phyloP scores from a whole-genome alignment of 495 filamentous ascomycete species.

The Aspergillus homomorphus region DNA sequence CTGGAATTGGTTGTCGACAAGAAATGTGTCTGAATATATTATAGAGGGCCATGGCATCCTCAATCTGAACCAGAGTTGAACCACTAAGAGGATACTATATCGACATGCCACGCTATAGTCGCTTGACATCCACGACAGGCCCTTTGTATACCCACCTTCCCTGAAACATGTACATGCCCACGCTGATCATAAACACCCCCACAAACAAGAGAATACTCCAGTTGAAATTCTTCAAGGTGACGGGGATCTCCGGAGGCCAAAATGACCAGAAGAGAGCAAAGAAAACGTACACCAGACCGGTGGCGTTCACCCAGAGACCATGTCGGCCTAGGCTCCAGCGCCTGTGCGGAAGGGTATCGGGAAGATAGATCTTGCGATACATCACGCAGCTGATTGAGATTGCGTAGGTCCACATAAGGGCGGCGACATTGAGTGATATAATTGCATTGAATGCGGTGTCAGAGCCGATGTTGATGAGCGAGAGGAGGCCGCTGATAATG shows the following conservation, averaged over 20 bases:
- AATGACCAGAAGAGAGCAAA: constrained; percentile 5
- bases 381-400: constrained; percentile 5
- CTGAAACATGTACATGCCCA: constrained; percentile 32
- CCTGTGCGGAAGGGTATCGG: background rate
- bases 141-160: constrained; percentile 27
- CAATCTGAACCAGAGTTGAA: too few species aligned
- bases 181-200: constrained; percentile 33
- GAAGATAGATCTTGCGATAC: constrained; percentile 6
- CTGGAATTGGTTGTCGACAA: too few species aligned
- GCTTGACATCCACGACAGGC: constrained; percentile 18
- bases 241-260: constrained; percentile 36
- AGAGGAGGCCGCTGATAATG: constrained; percentile 18
- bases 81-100: too few species aligned
- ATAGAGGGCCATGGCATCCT: too few species aligned
- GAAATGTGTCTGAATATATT: too few species aligned
- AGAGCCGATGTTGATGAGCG: constrained; percentile 44
- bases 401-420: constrained; percentile 1
- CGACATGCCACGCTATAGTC: background rate
- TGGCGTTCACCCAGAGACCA: constrained; percentile 1
- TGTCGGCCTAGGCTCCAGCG: constrained; percentile 2
- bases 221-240: constrained; percentile 44
- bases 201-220: constrained; percentile 48
- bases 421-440: constrained; percentile 34
- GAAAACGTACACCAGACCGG: background rate
- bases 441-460: constrained; percentile 54